A percentile compares a stretch with the other conserved stretches of the same genome.
These are phyloP conservation scores for Fusarium nelsonii DNA, from an alignment of 2,329 filamentous ascomycete species.

Conservation along the genomic window DNA sequence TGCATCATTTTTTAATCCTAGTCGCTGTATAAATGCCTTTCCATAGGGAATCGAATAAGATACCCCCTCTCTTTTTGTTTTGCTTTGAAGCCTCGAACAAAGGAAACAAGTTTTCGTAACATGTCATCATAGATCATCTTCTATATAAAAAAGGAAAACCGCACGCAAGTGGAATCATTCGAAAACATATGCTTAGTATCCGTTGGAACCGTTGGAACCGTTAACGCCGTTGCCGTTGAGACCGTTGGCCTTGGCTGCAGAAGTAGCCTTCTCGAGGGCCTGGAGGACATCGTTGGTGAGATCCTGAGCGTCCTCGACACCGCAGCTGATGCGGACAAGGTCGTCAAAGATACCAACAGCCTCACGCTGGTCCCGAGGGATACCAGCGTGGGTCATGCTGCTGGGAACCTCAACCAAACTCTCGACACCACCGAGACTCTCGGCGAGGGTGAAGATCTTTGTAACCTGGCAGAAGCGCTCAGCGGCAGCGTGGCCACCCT, in stretches of 20 bases:
- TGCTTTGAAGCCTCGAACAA: constrained; percentile 23
- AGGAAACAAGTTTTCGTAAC: constrained; percentile 38
- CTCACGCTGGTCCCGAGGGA: constrained; percentile 90
- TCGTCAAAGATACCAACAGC: constrained; percentile 95
- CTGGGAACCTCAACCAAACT: constrained; percentile 91
- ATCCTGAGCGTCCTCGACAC: constrained; percentile 91
- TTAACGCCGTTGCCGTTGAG: constrained; percentile 47
- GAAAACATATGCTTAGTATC: constrained; percentile 30
- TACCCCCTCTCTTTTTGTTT: constrained; percentile 29
- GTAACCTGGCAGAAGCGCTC: constrained; percentile 93
- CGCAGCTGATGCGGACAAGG: constrained; percentile 91
- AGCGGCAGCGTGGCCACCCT: constrained; percentile 85
- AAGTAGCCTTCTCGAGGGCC: constrained; percentile 81
- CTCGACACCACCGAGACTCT: constrained; percentile 93
- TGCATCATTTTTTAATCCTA: constrained; percentile 27
- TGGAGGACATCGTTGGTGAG: constrained; percentile 84
- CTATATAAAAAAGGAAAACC: constrained; percentile 20
- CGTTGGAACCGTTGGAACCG: constrained; percentile 42
- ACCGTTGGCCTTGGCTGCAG: constrained; percentile 50
- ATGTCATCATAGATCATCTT: constrained; percentile 37
- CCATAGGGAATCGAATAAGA: constrained; percentile 17
- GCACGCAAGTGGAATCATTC: constrained; percentile 2
- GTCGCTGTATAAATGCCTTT: constrained; percentile 41
- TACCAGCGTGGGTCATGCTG: constrained; percentile 97
- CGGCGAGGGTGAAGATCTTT: constrained; percentile 91